Evolutionary conservation across 2,329 filamentous ascomycete species (phyloP), one percentile per base, ranked within the genome.

Genomic region (Pseudocercospora crystallina): DNA sequence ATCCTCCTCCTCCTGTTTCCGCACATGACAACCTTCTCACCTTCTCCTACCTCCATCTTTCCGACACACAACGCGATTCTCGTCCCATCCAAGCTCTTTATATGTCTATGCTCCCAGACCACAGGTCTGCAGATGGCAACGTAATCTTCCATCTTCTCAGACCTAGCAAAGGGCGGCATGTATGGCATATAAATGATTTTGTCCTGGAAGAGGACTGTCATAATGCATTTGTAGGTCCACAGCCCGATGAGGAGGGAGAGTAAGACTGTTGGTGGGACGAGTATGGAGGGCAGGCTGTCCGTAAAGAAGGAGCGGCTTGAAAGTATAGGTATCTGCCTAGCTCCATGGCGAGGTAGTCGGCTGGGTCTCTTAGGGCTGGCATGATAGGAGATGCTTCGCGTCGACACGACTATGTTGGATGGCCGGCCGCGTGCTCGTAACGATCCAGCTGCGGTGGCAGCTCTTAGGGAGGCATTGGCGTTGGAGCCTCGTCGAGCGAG

Each of bases 121-220:
- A 90, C 73, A 0, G 82, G 82, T 20, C 71, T 73, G 57, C 84
- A 89, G 33, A 79, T 74, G 3, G 68, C 65, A 20, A 73, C 73
- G 64, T 88, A 90, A 60, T 87, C 81, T 2, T 73, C 71, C 33
- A 91, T 84, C 49, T 72, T 82, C 71, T 90, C 85, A 17, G 78
- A 76, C 12, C 86, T 78, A 0, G 87, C 63, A 46, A 86, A 86
- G 2, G 87, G 87, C 13, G 87, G 86, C 43, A 90, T 71, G 39
- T 85, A 86, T 0, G 87, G 86, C 74, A 90, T 89, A 70, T 90
- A 91, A 52, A 91, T 86, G 64, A 91, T 89, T 65, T 86, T 85
- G 64, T 91, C 89, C 70, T 91, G 88, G 65, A 90, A 87, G 4
- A 87, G 60, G 26, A 92, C 76, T 72, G 90, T 82, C 83, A 89